Base-by-base conservation (phyloP, 1,139 yeast species). In the Candida buenavistaensis region DNA sequence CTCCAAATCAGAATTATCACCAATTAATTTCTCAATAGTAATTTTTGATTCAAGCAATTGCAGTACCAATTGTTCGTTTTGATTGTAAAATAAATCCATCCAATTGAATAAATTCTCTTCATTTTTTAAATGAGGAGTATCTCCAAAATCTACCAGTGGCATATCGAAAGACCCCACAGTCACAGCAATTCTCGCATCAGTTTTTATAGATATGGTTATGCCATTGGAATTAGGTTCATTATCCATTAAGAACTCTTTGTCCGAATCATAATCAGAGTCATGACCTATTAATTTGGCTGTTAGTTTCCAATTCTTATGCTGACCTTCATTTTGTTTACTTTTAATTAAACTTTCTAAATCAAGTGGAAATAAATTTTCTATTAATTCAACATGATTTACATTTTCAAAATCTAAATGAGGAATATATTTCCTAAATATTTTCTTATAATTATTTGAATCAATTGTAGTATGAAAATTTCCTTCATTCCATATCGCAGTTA, bases 41-140 rank as follows among this genome's bases (percentile, higher is more conserved):
- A 35, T 29, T 4, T 32, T 33, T 19, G 29, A 28, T 32, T 37
- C 16, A 22, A 29, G 8, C 5, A 40, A 23, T 14, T 33, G 37
- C 13, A 25, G 21, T 12, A 37, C 28, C 28, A 54, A 29, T 9
- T 40, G 36, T 8, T 46, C 40, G 27, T 51, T 48, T 13, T 51
- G 55, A 7, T 30, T 37, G 12, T 50, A 35, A 23, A 55, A 38
- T 22, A 57, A 41, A 10, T 51, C 55, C 13, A 62, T 31, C 68
- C 68, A 62, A 32, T 52, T 52, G 44, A 62, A 58, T 26, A 61
- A 37, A 38, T 53, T 39, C 6, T 38, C 43, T 24, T 40, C 39
- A 19, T 37, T 32, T 14, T 39, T 39, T 16, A 40, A 31, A 20
- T 37, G 35, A 10, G 43, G 47, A 13, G 38, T 20, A 25, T 44